Evolutionary conservation across 176 grass and related monocot genomes (phyloP).

Genomic region (Canna indica): DNA sequence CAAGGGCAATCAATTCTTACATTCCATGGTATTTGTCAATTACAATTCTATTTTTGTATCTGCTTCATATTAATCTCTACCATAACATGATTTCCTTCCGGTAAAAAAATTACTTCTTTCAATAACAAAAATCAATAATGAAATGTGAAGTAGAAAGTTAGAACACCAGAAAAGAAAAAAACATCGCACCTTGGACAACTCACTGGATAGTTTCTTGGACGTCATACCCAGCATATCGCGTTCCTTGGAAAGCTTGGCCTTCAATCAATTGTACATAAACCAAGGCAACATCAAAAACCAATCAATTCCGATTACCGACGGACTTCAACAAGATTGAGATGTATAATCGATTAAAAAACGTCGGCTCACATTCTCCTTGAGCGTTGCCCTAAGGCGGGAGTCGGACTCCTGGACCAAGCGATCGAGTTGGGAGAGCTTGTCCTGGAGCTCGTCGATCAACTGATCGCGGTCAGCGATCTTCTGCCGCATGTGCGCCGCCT

Average conservation of each 20-base stretch:
- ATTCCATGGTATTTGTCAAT: too few relatives aligned
- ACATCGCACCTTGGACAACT: constrained; percentile 61
- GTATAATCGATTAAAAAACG: constrained; percentile 3
- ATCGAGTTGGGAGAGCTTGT: constrained; percentile 21
- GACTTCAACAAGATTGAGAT: constrained; percentile 23
- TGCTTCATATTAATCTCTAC: too few relatives aligned
- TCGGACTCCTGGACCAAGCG: constrained; percentile 29
- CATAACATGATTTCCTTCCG: not conserved
- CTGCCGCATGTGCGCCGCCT: constrained; percentile 43
- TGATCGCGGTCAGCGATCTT: constrained; percentile 59
- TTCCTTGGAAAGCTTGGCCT: constrained; percentile 79
- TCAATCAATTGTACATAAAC: constrained; percentile 3
- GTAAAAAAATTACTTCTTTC: not conserved
- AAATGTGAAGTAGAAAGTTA: not conserved
- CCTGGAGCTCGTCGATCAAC: constrained; percentile 40
- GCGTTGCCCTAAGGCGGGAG: constrained; percentile 38
- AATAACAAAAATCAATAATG: not conserved
- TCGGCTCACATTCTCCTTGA: constrained; percentile 46
- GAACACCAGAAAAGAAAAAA: not conserved
- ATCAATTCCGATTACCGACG: not conserved
- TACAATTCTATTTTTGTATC: too few relatives aligned
- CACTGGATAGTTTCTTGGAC: constrained; percentile 55
- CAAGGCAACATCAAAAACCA: not conserved
- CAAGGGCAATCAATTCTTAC: too few relatives aligned
- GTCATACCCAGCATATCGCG: constrained; percentile 59